Base-by-base conservation (phyloP, 306 rosid genomes). In the Benincasa hispida region DNA sequence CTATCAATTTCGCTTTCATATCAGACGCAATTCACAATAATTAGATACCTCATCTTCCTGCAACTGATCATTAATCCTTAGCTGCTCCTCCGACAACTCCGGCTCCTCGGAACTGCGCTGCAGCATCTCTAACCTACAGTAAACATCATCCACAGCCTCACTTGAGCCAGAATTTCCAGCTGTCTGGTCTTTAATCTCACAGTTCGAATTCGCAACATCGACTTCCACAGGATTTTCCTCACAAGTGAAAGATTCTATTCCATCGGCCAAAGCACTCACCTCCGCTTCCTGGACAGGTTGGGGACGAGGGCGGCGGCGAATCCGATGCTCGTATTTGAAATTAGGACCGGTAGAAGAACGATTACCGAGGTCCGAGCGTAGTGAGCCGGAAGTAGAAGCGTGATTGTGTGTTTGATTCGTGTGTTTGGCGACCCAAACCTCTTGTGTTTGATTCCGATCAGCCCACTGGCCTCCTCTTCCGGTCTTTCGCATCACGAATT, bases 41-140 rank as follows among this genome's bases (percentile, higher is more conserved):
- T 63, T 5, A 42, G 19, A 21, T 79, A 93, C 98, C 98, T 93
- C 98, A 77, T 93, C 92, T 82, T 79, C 87, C 88, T 93, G 97
- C 75, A 84, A 85, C 79, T 84, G 96, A 76, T 89, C 91, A 79
- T 91, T 91, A 79, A 75, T 84, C 77, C 78, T 80, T 77, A 85
- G 82, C 82, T 85, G 89, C 76, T 93, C 89, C 22, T 84, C 89
- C 6, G 88, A 79, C 87, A 89, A 86, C 53, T 84, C 82, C 35
- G 85, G 87, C 83, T 86, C 87, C 79, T 84, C 72, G 17, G 69
- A 57, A 19, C 67, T 61, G 47, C 58, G 28, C 55, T 75, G 73
- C 62, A 89, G 72, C 83, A 83, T 81, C 74, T 79, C 91, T 70
- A 88, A 80, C 82, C 90, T 83, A 45, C 72, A 58, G 28, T 73